Percentiles rank a stretch among this genome's conserved stretches.
phyloP scores from a whole-genome alignment of 2,329 filamentous ascomycete species.

The Rutstroemia sp. region DNA sequence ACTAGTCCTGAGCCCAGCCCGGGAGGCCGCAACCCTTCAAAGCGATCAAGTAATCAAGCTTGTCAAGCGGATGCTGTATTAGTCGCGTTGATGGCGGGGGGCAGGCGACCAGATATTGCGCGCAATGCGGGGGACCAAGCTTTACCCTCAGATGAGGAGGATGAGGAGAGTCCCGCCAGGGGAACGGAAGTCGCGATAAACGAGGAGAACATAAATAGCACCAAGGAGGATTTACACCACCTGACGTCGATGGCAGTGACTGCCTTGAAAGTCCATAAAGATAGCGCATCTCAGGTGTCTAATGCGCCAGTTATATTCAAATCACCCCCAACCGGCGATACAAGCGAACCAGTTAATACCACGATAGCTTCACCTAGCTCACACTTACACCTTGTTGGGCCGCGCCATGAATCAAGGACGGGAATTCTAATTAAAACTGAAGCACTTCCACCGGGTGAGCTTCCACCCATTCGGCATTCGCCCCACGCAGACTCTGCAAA shows the following conservation, averaged over 20 bases:
- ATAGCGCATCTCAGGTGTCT: not conserved
- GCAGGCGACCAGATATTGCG: slow-evolving; percentile 59
- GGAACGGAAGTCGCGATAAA: slow-evolving; percentile 18
- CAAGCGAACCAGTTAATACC: not conserved
- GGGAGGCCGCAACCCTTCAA: slow-evolving; percentile 20
- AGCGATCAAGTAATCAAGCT: slow-evolving; percentile 23
- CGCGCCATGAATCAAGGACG: not conserved
- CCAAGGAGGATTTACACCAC: slow-evolving; percentile 9
- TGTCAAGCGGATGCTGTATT: slow-evolving; percentile 61
- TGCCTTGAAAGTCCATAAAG: slow-evolving; percentile 4
- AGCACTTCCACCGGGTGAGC: slow-evolving; percentile 16
- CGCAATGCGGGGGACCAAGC: slow-evolving; percentile 45
- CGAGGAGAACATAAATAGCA: slow-evolving; percentile 19
- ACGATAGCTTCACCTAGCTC: not conserved
- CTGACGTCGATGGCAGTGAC: slow-evolving; percentile 5
- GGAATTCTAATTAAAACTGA: not conserved
- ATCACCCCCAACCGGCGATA: not conserved
- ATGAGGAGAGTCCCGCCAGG: slow-evolving; percentile 30
- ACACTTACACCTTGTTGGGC: not conserved
- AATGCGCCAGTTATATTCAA: not conserved
- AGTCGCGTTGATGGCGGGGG: slow-evolving; percentile 54
- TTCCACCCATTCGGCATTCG: slow-evolving; percentile 26
- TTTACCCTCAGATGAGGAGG: slow-evolving; percentile 40
- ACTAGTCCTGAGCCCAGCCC: slow-evolving; percentile 36
- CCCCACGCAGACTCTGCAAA: slow-evolving; percentile 22